A percentile compares a stretch with the other conserved stretches of the same genome.
phyloP scores from a whole-genome alignment of 805 yeast species.

The Komagataella kurtzmanii region DNA sequence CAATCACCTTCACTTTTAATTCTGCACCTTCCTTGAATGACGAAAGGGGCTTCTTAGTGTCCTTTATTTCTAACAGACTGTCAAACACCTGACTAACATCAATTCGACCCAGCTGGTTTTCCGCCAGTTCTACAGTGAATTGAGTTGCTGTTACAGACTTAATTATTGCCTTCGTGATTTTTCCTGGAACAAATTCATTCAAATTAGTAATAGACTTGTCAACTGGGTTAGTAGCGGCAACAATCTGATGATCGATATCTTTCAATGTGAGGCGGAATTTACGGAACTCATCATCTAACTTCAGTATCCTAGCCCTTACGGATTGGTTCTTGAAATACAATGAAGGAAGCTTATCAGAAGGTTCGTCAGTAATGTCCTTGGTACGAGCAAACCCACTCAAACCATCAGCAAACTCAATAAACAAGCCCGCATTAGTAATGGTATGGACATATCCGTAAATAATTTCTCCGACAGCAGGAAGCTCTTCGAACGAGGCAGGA shows the following conservation, averaged over 20 bases:
- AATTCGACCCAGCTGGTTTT: slow-evolving; percentile 65
- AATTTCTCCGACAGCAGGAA: slow-evolving; percentile 29
- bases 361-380: slow-evolving; percentile 47
- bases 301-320: slow-evolving; percentile 50
- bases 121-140: slow-evolving; percentile 64
- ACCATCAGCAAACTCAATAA: slow-evolving; percentile 68
- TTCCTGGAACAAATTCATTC: slow-evolving; percentile 48
- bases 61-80: slow-evolving; percentile 35
- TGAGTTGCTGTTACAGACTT: slow-evolving; percentile 59
- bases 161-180: slow-evolving; percentile 42
- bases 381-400: slow-evolving; percentile 78
- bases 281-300: slow-evolving; percentile 53
- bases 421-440: slow-evolving; percentile 68
- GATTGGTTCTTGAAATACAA: slow-evolving; percentile 57
- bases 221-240: slow-evolving; percentile 39
- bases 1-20: slow-evolving; percentile 55
- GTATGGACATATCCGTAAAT: slow-evolving; percentile 70
- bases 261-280: slow-evolving; percentile 60
- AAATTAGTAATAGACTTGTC: slow-evolving; percentile 35
- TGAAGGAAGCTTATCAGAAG: slow-evolving; percentile 36
- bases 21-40: slow-evolving; percentile 44
- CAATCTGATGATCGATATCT: slow-evolving; percentile 13
- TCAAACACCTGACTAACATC: slow-evolving; percentile 64
- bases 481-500: slow-evolving; percentile 49
- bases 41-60: slow-evolving; percentile 43